These are phyloP conservation scores for Brachypodium distachyon DNA, from an alignment of 202 grass and related monocot genomes.

Conservation along the genomic window DNA sequence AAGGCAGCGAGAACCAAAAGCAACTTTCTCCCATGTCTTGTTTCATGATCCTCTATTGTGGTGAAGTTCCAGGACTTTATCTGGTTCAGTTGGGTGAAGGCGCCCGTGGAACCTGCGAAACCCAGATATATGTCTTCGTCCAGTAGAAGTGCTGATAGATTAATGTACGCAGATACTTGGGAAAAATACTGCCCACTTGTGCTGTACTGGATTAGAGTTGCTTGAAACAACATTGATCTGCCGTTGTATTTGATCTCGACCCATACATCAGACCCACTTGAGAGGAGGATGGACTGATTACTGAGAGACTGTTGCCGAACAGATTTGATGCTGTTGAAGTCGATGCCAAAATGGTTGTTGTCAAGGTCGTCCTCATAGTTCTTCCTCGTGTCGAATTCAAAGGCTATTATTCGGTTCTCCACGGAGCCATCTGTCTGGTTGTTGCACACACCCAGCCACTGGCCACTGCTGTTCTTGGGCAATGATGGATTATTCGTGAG, in stretches of 20 bases:
- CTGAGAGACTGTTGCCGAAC: background rate
- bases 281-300: background rate
- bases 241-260: background rate
- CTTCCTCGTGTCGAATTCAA: constrained; percentile 42
- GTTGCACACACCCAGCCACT: constrained; percentile 30
- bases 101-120: background rate
- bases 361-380: constrained; percentile 15
- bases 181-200: background rate
- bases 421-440: background rate
- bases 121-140: background rate
- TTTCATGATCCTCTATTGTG: background rate
- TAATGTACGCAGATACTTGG: background rate
- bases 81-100: background rate
- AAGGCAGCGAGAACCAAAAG: background rate
- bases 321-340: constrained; percentile 19
- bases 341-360: constrained; percentile 20
- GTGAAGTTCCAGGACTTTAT: constrained; percentile 14
- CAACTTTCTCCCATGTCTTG: background rate
- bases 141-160: background rate
- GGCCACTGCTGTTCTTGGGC: constrained; percentile 33
- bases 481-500: constrained; percentile 15
- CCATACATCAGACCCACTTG: background rate
- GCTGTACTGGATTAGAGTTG: background rate
- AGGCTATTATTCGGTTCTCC: background rate
- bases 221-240: background rate